Evolutionary conservation across 768 basidiomycete species (phyloP).

Genomic region (Calocera viscosa): DNA sequence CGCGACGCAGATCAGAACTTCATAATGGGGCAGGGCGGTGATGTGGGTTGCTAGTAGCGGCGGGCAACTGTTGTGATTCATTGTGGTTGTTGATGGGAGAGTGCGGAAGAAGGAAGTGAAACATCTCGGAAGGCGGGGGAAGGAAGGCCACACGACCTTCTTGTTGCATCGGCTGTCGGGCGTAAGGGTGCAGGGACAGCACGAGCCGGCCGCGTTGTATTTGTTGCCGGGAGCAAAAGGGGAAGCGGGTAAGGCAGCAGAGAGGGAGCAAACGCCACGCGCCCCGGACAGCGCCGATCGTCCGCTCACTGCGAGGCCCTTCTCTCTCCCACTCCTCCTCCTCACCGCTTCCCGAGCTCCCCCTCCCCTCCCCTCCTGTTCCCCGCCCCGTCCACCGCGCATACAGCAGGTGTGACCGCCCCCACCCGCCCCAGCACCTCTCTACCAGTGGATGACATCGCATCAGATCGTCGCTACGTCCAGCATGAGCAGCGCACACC

Average conservation of each 20-base stretch:
- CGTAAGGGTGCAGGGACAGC: too few relatives aligned
- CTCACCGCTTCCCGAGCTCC: not conserved
- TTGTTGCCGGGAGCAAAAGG: not conserved
- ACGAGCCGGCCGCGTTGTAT: too few relatives aligned
- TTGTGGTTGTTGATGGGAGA: too few relatives aligned
- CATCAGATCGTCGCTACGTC: not conserved
- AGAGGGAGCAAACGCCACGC: not conserved
- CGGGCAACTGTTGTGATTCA: too few relatives aligned
- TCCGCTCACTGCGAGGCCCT: not conserved
- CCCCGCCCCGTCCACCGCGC: not conserved
- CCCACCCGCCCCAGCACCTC: not conserved
- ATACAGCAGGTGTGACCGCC: not conserved
- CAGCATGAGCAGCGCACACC: conserved; percentile 13
- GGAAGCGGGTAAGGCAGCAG: not conserved
- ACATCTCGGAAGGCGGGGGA: too few relatives aligned
- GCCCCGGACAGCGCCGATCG: conserved; percentile 2
- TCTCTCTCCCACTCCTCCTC: not conserved
- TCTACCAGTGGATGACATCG: not conserved
- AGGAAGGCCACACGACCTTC: too few relatives aligned
- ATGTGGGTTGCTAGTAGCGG: too few relatives aligned
- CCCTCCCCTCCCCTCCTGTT: not conserved
- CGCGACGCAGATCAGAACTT: too few relatives aligned
- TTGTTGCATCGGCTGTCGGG: too few relatives aligned
- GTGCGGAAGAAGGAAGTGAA: too few relatives aligned
- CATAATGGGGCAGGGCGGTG: too few relatives aligned